Base-by-base conservation (phyloP, 2,329 filamentous ascomycete species). In the Diaporthe sp. region DNA sequence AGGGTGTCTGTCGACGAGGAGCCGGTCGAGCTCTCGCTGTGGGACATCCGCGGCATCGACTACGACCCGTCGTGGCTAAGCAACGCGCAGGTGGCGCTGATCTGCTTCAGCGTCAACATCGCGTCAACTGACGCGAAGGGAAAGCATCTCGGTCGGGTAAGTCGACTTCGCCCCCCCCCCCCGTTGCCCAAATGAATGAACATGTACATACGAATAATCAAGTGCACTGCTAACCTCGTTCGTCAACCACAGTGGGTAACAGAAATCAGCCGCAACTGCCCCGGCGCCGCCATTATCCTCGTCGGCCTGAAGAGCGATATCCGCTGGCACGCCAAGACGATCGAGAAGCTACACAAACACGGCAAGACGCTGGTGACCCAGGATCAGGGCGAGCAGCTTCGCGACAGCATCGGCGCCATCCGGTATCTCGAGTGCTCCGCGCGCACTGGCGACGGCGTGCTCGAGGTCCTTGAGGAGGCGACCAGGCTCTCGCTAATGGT, bases 371-470 rank as follows among this genome's bases (percentile, higher is more conserved):
- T 74, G 22, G 72, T 75, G 30, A 70, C 68, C 0, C 74, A 50
- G 30, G 72, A 75, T 47, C 74, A 75, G 50, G 74, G 74, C 53
- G 74, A 75, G 61, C 74, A 74, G 61, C 70, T 75, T 30, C 74
- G 74, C 35, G 72, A 74, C 47, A 75, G 70, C 50, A 75, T 75
- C 63, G 74, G 74, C 59, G 74, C 74, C 30, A 47, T 59, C 19
- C 59, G 74, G n/a, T 75, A 75, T 55, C 35, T 75, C 27, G 74
- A 75, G 68, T 75, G 74, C 72, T 75, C 74, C 30, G 74, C 74
- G 15, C 72, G 74, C 27, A 74, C 72, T 25, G 74, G 74, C 39
- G 74, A 74, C 22, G 74, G 74, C 55, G 74, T 75, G 59, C 55
- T 73, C 39, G 74, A 75, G 17, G 72, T 75, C n/a, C 69, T 75